Conservation (phyloP, 345 rosid species). For the Arabidopsis suecica region DNA sequence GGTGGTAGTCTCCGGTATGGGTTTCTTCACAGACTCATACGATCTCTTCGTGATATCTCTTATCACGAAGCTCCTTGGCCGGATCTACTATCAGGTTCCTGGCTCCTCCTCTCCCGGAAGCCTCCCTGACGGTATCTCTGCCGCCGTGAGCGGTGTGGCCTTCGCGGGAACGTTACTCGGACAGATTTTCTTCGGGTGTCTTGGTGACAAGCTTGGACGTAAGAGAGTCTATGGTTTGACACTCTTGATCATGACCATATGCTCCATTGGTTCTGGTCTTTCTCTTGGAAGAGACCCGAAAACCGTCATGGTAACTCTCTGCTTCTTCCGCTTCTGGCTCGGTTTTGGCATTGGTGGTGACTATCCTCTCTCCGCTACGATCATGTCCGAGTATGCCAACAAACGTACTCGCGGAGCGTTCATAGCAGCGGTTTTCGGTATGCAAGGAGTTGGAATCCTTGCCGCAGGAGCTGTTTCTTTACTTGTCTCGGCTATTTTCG, state of each 20-base stretch:
- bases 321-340: constrained; percentile 88
- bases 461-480: constrained; percentile 63
- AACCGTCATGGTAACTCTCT: constrained; percentile 63
- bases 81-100: constrained; percentile 61
- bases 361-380: constrained; percentile 85
- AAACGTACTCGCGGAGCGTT: constrained; percentile 79
- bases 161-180: constrained; percentile 74
- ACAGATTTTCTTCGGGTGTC: constrained; percentile 85
- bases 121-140: constrained; percentile 59
- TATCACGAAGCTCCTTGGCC: constrained; percentile 74
- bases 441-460: constrained; percentile 86
- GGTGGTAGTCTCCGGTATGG: constrained; percentile 79
- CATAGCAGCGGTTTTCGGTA: constrained; percentile 74
- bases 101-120: constrained; percentile 60
- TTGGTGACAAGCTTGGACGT: constrained; percentile 82
- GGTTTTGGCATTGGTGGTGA: constrained; percentile 91
- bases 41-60: constrained; percentile 81
- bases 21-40: constrained; percentile 84
- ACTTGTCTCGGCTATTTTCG: constrained; percentile 50
- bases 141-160: constrained; percentile 82
- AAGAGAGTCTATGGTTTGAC: constrained; percentile 73
- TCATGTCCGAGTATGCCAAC: constrained; percentile 86
- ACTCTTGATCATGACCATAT: constrained; percentile 63
- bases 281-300: constrained; percentile 54
- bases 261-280: constrained; percentile 68